A percentile compares a stretch with the other conserved stretches of the same genome.
These are phyloP conservation scores for Fraxinus sp. DNA, from an alignment of 305 asterid genomes.

Conservation along the genomic window DNA sequence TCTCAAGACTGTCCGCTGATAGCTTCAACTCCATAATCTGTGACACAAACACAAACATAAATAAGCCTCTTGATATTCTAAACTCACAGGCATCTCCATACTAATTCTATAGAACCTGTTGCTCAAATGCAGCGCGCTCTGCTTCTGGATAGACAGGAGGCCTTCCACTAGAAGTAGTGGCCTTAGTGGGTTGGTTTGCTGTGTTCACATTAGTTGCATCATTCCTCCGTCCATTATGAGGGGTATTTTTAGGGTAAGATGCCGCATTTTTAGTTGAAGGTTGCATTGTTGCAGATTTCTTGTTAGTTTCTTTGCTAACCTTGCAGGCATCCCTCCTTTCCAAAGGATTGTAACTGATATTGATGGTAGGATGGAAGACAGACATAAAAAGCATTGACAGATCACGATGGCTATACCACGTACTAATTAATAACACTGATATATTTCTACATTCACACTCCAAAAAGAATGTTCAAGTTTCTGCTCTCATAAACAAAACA, in stretches of 20 bases:
- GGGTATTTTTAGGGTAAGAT: conserved; percentile 47
- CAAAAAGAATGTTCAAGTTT: not conserved
- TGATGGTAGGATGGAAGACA: conserved; percentile 16
- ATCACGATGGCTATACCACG: not conserved
- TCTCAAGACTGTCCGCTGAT: conserved; percentile 77
- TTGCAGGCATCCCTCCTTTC: conserved; percentile 86
- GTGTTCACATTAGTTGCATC: conserved; percentile 44
- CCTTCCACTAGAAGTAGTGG: conserved; percentile 62
- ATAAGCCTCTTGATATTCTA: conserved; percentile 13
- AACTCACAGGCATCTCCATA: conserved; percentile 3
- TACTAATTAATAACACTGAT: not conserved
- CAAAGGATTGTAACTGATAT: conserved; percentile 73
- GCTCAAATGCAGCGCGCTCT: conserved; percentile 58
- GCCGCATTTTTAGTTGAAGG: conserved; percentile 51
- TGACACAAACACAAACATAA: conserved; percentile 12
- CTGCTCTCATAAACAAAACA: not conserved
- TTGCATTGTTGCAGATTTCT: conserved; percentile 62
- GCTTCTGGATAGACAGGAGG: conserved; percentile 47
- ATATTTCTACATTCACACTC: not conserved
- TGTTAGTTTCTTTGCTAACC: conserved; percentile 80
- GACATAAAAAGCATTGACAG: not conserved
- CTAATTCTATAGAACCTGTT: conserved; percentile 48
- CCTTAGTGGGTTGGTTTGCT: conserved; percentile 51
- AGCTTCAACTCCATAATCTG: conserved; percentile 85
- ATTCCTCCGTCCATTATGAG: conserved; percentile 49